phyloP scores from a whole-genome alignment of 495 filamentous ascomycete species.

The Penicillium maclennaniae region DNA sequence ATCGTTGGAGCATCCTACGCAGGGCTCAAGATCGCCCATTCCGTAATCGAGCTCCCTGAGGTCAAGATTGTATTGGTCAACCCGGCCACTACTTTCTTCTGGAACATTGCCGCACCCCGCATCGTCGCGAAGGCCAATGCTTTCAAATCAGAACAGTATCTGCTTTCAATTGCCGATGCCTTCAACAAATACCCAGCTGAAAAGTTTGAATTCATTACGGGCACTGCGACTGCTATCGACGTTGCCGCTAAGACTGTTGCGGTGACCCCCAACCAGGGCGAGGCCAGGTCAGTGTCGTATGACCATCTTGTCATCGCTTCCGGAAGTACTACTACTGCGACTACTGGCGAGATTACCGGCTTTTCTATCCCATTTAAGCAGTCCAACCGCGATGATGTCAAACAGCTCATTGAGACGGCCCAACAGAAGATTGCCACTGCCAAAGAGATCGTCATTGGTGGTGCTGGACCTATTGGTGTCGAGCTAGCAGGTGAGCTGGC shows the following conservation, averaged over 20 bases:
- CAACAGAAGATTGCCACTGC: slow-evolving; percentile 48
- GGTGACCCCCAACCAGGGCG: slow-evolving; percentile 26
- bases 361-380: slow-evolving; percentile 53
- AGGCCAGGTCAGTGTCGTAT: slow-evolving; percentile 37
- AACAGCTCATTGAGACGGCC: slow-evolving; percentile 37
- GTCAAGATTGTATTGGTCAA: slow-evolving; percentile 53
- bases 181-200: slow-evolving; percentile 49
- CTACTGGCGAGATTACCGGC: slow-evolving; percentile 29
- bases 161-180: slow-evolving; percentile 45
- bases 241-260: slow-evolving; percentile 36
- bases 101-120: slow-evolving; percentile 49
- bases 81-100: slow-evolving; percentile 51
- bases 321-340: slow-evolving; percentile 44
- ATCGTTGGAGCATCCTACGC: slow-evolving; percentile 61
- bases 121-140: slow-evolving; percentile 39
- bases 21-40: slow-evolving; percentile 58
- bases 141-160: slow-evolving; percentile 39
- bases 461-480: slow-evolving; percentile 65
- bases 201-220: slow-evolving; percentile 54
- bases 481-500: slow-evolving; percentile 60
- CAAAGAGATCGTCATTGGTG: slow-evolving; percentile 59
- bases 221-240: slow-evolving; percentile 50
- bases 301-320: slow-evolving; percentile 55
- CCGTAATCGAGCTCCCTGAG: slow-evolving; percentile 48
- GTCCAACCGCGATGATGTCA: slow-evolving; percentile 39